These are phyloP conservation scores for Aspergillus latus DNA, from an alignment of 2,329 filamentous ascomycete genomes.

Conservation along the genomic window DNA sequence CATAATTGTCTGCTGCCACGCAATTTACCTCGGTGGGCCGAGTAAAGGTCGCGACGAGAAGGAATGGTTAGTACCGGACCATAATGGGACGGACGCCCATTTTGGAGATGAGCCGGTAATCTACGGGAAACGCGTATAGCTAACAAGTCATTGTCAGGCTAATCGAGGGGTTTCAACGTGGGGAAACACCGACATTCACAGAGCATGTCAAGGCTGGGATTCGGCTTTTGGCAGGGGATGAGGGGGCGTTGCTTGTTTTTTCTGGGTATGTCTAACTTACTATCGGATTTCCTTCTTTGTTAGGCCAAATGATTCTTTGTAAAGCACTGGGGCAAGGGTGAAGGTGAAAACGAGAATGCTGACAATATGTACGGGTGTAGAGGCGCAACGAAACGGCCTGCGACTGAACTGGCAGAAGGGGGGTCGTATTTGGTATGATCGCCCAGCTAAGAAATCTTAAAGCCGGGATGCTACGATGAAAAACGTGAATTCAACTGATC, in stretches of 20 bases:
- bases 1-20: slow-evolving; percentile 81
- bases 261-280: slow-evolving; percentile 60
- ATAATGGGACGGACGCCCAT: background rate
- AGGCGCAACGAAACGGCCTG: slow-evolving; percentile 60
- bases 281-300: background rate
- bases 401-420: slow-evolving; percentile 59
- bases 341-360: background rate
- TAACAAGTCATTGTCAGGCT: slow-evolving; percentile 48
- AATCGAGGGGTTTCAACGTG: slow-evolving; percentile 73
- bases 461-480: too few species aligned
- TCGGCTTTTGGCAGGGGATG: slow-evolving; percentile 49
- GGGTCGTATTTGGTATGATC: slow-evolving; percentile 57
- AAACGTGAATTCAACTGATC: background rate
- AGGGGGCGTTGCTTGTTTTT: slow-evolving; percentile 61
- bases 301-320: background rate
- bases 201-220: slow-evolving; percentile 70
- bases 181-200: slow-evolving; percentile 78
- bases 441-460: background rate
- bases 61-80: slow-evolving; percentile 54
- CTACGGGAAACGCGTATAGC: background rate
- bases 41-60: slow-evolving; percentile 54
- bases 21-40: slow-evolving; percentile 67
- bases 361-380: slow-evolving; percentile 39
- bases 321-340: background rate
- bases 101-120: background rate